A percentile compares a stretch with the other conserved stretches of the same genome.
Evolutionary conservation across 768 basidiomycete species (phyloP).

Genomic region (Boletus sp.): DNA sequence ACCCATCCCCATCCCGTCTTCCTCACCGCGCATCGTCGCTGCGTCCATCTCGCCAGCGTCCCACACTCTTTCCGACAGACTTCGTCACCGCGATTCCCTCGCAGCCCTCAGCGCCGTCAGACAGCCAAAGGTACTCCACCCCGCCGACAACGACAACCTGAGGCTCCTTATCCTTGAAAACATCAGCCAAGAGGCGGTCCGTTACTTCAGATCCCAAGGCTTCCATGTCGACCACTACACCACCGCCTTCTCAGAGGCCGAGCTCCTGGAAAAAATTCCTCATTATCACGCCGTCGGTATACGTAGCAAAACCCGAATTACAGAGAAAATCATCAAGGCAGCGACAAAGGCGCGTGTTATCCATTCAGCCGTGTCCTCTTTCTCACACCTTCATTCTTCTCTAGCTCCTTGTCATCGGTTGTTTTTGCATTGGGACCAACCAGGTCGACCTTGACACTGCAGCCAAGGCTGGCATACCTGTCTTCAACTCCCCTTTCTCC

Average conservation of each 20-base stretch:
- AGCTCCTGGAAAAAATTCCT: constrained; percentile 81
- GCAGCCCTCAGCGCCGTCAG: constrained; percentile 40
- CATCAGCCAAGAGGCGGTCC: constrained; percentile 88
- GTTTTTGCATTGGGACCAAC: constrained; percentile 99
- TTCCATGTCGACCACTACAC: constrained; percentile 89
- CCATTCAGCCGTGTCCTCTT: background rate
- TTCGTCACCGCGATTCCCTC: constrained; percentile 37
- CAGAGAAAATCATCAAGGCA: constrained; percentile 82
- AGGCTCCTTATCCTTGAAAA: constrained; percentile 90
- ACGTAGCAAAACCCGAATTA: constrained; percentile 96
- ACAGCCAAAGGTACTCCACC: constrained; percentile 72
- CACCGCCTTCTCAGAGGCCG: constrained; percentile 88
- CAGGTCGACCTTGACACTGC: constrained; percentile 91
- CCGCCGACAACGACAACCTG: constrained; percentile 77
- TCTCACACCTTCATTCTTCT: background rate
- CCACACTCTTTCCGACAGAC: constrained; percentile 44
- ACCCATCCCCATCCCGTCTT: constrained; percentile 45
- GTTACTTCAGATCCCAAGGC: constrained; percentile 74
- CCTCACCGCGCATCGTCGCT: constrained; percentile 36
- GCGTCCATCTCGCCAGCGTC: constrained; percentile 55
- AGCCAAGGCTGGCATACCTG: constrained; percentile 86
- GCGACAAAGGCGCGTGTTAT: constrained; percentile 67
- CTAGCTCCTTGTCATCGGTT: constrained; percentile 93
- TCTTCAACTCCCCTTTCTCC: constrained; percentile 99
- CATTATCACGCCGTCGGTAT: constrained; percentile 95